Evolutionary conservation across 2,329 filamentous ascomycete species (phyloP).

Genomic region (Talaromyces sp.): DNA sequence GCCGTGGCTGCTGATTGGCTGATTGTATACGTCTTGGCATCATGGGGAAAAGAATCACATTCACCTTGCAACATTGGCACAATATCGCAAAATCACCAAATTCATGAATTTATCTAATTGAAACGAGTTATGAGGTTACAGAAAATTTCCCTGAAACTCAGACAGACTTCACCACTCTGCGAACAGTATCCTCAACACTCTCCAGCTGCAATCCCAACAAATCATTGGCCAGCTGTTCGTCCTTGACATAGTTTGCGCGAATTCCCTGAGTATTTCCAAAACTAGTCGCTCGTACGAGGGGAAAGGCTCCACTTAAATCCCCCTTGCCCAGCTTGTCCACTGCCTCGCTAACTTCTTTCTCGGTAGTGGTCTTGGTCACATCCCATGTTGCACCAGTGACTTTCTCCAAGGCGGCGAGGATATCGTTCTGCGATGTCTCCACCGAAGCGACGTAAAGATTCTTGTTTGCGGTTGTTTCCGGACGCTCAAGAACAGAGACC

Average conservation of each 20-base stretch:
- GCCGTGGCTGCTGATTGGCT: neutral
- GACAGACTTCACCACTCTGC: neutral
- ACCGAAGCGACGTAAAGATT: slow-evolving; percentile 56
- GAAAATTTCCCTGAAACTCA: neutral
- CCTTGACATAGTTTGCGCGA: slow-evolving; percentile 20
- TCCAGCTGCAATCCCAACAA: slow-evolving; percentile 19
- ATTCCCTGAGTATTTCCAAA: slow-evolving; percentile 17
- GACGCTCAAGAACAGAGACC: slow-evolving; percentile 45
- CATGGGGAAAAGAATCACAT: neutral
- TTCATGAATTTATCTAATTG: neutral
- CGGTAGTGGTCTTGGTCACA: slow-evolving; percentile 35
- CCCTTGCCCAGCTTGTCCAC: slow-evolving; percentile 16
- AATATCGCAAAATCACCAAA: neutral
- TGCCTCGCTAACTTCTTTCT: slow-evolving; percentile 16
- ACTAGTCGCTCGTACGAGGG: slow-evolving; percentile 18
- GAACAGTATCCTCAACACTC: slow-evolving; percentile 16
- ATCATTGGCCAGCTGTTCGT: slow-evolving; percentile 18
- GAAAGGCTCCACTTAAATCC: slow-evolving; percentile 20
- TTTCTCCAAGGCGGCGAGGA: slow-evolving; percentile 51
- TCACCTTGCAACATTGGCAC: too few species aligned
- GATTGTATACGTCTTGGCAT: neutral
- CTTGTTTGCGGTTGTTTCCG: slow-evolving; percentile 52
- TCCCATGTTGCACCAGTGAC: slow-evolving; percentile 49
- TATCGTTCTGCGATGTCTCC: slow-evolving; percentile 53
- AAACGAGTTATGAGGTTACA: neutral